Evolutionary conservation across 2,329 filamentous ascomycete genomes (phyloP).

Genomic region (Myriosclerotinia scirpicola): DNA sequence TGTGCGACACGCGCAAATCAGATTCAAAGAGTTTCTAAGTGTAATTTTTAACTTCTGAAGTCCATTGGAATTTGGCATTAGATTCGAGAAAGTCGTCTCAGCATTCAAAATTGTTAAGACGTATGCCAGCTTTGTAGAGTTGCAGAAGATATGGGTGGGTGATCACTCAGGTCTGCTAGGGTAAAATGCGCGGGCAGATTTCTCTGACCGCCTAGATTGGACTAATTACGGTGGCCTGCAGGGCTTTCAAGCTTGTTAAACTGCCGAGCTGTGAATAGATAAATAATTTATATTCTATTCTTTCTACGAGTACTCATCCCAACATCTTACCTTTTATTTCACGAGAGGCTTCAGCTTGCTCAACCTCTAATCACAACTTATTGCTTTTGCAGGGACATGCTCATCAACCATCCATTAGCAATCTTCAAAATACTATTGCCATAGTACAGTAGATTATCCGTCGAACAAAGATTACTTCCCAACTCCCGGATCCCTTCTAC

Average conservation of each 20-base stretch:
- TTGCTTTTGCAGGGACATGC: background rate
- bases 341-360: background rate
- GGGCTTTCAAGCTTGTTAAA: constrained; percentile 13
- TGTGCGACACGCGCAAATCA: constrained; percentile 31
- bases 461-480: constrained; percentile 1
- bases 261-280: constrained; percentile 8
- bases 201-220: constrained; percentile 5
- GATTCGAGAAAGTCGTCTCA: constrained; percentile 16
- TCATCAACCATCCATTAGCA: background rate
- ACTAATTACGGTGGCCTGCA: constrained; percentile 14
- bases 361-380: background rate
- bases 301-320: background rate
- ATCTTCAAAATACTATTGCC: background rate
- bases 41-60: constrained; percentile 25
- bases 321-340: background rate
- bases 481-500: constrained; percentile 3
- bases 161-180: constrained; percentile 20
- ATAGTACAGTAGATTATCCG: background rate
- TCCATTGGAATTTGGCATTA: constrained; percentile 30
- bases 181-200: constrained; percentile 23
- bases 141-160: constrained; percentile 23
- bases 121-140: constrained; percentile 16
- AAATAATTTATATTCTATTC: background rate
- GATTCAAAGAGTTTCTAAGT: constrained; percentile 23
- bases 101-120: constrained; percentile 15